Evolutionary conservation across 129 eudicot genomes (phyloP).

Genomic region (Glebionis coronaria): DNA sequence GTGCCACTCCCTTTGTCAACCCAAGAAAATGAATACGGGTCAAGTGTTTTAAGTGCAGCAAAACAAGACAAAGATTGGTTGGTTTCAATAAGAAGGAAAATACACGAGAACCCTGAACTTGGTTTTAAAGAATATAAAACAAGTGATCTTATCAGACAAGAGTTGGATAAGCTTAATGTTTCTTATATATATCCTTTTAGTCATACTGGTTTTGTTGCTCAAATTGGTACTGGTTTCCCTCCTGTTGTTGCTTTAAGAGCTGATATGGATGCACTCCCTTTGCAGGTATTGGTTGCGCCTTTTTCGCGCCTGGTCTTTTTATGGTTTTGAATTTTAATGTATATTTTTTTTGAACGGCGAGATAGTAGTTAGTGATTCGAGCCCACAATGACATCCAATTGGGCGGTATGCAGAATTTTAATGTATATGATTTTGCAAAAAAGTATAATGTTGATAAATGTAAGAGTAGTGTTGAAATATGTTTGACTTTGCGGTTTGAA

Average conservation of each 20-base stretch:
- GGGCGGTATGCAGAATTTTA: too few species aligned
- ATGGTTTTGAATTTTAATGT: too few species aligned
- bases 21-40: constrained; percentile 25
- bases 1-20: constrained; percentile 19
- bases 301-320: too few species aligned
- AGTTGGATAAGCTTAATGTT: constrained; percentile 64
- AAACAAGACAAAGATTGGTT: constrained; percentile 61
- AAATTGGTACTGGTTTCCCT: constrained; percentile 64
- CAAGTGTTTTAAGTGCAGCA: constrained; percentile 45
- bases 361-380: too few species aligned
- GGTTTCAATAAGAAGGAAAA: constrained; percentile 59
- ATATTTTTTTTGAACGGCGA: too few species aligned
- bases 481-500: too few species aligned
- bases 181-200: constrained; percentile 66
- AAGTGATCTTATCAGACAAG: constrained; percentile 67
- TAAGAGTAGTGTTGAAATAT: too few species aligned
- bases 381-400: too few species aligned
- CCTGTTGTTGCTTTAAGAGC: constrained; percentile 87
- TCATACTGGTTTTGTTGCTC: constrained; percentile 73
- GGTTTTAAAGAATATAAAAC: constrained; percentile 70
- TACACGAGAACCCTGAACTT: constrained; percentile 87
- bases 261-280: constrained; percentile 88
- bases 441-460: too few species aligned
- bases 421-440: too few species aligned
- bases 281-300: constrained; percentile 8